A percentile compares a stretch with the other conserved stretches of the same genome.
phyloP scores from a whole-genome alignment of 176 grass and related monocot species.

The Triticum monococcum region DNA sequence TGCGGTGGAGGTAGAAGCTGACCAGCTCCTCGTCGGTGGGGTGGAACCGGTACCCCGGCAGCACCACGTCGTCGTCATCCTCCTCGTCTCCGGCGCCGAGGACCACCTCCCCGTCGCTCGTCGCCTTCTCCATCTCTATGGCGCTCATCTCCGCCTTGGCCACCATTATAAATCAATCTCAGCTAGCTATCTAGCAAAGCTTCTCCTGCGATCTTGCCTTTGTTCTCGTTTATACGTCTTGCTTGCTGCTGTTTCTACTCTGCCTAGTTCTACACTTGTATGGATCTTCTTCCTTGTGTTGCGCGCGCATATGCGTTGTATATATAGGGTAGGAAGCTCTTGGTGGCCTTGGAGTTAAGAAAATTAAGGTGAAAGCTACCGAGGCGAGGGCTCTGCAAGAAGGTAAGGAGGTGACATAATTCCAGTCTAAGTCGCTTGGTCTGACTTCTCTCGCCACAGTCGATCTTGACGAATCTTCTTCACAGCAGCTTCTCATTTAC shows the following conservation, averaged over 20 bases:
- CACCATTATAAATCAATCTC: slow-evolving; percentile 18
- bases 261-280: not conserved
- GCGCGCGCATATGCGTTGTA: not conserved
- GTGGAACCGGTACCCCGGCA: slow-evolving; percentile 96
- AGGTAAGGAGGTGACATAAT: not conserved
- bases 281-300: slow-evolving; percentile 8
- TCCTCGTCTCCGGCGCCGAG: slow-evolving; percentile 10
- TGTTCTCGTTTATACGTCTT: not conserved
- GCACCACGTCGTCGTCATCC: slow-evolving; percentile 41
- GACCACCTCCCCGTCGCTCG: slow-evolving; percentile 19
- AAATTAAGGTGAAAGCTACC: not conserved
- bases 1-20: slow-evolving; percentile 76
- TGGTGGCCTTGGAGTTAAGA: slow-evolving; percentile 4
- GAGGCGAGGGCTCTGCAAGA: no score
- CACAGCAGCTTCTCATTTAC: not conserved
- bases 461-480: slow-evolving; percentile 28
- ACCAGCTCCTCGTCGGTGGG: slow-evolving; percentile 95
- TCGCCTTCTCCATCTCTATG: slow-evolving; percentile 35
- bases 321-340: not conserved
- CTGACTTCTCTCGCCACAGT: slow-evolving; percentile 41
- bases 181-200: not conserved
- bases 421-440: slow-evolving; percentile 49
- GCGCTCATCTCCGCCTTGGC: slow-evolving; percentile 19
- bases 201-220: not conserved
- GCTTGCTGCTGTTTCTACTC: not conserved